A percentile compares a stretch with the other conserved stretches of the same genome.
Evolutionary conservation across 2,329 filamentous ascomycete genomes (phyloP).

Genomic region (Epichloe gansuensis): DNA sequence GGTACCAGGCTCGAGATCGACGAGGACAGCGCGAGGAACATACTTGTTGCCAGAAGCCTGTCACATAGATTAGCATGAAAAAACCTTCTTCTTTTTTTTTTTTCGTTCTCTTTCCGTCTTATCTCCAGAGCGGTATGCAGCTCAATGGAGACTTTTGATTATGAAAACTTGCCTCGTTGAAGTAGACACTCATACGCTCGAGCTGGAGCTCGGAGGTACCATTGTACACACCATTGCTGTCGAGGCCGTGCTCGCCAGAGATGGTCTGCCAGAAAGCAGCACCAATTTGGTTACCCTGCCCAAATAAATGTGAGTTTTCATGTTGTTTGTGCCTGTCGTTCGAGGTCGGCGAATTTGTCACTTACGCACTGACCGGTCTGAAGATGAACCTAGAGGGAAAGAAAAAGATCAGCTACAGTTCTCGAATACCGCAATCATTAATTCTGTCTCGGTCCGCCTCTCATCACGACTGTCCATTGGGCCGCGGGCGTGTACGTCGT

Average conservation of each 20-base stretch:
- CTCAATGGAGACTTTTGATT: background rate
- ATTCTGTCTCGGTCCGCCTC: background rate
- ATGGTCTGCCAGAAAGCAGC: conserved; percentile 97
- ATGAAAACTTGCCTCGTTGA: conserved; percentile 62
- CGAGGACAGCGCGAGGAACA: conserved; percentile 95
- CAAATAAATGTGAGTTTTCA: conserved; percentile 25
- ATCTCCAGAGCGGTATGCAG: background rate
- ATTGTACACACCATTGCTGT: conserved; percentile 97
- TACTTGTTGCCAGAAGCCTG: conserved; percentile 96
- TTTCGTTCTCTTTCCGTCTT: background rate
- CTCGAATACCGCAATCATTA: conserved; percentile 13
- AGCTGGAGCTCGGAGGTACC: conserved; percentile 97
- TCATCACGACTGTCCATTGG: background rate
- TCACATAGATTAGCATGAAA: background rate
- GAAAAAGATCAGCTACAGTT: conserved; percentile 35
- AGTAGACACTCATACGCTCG: conserved; percentile 99
- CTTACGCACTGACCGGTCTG: conserved; percentile 98
- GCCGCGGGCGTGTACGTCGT: background rate
- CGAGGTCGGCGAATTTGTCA: conserved; percentile 11
- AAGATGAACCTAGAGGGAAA: conserved; percentile 77
- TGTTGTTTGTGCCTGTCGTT: background rate
- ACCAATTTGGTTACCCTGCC: conserved; percentile 99
- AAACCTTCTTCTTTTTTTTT: background rate
- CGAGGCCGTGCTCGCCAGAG: conserved; percentile 88
- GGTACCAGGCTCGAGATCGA: conserved; percentile 97